These are phyloP conservation scores for Quercus variabilis DNA, from an alignment of 306 rosid species.

Conservation along the genomic window DNA sequence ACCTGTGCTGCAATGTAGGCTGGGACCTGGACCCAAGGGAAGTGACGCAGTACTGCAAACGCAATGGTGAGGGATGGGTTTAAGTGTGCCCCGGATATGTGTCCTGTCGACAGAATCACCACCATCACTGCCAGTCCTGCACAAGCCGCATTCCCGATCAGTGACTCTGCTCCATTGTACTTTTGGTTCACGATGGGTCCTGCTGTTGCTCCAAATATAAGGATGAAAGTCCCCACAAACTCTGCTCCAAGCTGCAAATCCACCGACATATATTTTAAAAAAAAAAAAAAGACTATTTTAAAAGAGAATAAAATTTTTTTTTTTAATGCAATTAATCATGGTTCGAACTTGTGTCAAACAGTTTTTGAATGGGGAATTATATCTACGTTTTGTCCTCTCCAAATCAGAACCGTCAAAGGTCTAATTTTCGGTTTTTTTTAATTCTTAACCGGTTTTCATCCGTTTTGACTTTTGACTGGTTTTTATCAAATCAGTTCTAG, in stretches of 20 bases:
- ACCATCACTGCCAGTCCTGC: conserved; percentile 88
- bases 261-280: neutral
- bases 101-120: conserved; percentile 82
- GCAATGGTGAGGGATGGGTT: conserved; percentile 91
- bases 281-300: no score
- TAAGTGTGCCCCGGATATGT: conserved; percentile 91
- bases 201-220: conserved; percentile 84
- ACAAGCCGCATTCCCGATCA: conserved; percentile 80
- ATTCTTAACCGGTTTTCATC: no score
- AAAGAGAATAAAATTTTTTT: no score
- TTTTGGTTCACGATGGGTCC: conserved; percentile 91
- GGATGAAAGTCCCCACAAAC: conserved; percentile 87
- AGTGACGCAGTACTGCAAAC: conserved; percentile 77
- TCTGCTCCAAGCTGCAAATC: conserved; percentile 78
- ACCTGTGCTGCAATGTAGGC: conserved; percentile 82
- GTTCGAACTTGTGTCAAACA: no score
- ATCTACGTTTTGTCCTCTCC: no score
- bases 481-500: no score
- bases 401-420: no score
- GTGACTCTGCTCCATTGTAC: conserved; percentile 62
- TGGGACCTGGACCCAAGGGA: conserved; percentile 89
- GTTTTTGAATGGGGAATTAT: no score
- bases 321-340: no score
- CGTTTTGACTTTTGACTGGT: no score
- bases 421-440: no score